Base-by-base conservation (phyloP, 2,329 filamentous ascomycete genomes). In the Scytalidium lignicola region DNA sequence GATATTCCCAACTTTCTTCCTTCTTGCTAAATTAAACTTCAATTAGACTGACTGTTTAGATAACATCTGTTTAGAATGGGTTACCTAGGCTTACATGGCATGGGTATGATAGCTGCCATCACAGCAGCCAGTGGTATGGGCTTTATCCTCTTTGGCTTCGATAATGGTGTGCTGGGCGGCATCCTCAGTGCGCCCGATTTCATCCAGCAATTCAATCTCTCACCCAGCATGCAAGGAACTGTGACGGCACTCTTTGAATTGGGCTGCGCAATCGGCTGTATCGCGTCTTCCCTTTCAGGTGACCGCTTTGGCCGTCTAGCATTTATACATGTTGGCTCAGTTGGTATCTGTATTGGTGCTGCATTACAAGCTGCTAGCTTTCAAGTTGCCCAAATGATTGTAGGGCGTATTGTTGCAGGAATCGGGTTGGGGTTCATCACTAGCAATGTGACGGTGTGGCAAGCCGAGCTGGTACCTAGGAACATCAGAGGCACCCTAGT, bases 251-350 rank as follows among this genome's bases (percentile, higher is more conserved):
- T 43, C 10, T 43, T 19, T n/a, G 41, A 43, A 23, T n/a, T 43
- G 41, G 41, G 41, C 15, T 43, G 41, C 18, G 41, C 41, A 12
- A 21, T 43, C 9, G 41, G 41, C 19, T 45, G 43, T 12, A 45
- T 45, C 9, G 19, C 23, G 9, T 45, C 43, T 12, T 26, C 20
- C 23, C 17, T 45, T 13, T 21, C 19, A 7, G 78, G 78, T 9
- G 78, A 83, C 54, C 67, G 71, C 15, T 72, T 83, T 17, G 80
- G 79, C 21, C 72, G 80, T 13, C 73, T 73, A 55, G 70, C 69
- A 28, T 76, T 76, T n/a, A 80, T 82, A 51, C 71, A 81, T 37
- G 59, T 75, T 17, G 79, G 79, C 22, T 74, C 74, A 13, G 52
- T 49, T 1, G 41, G 48, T 42, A 51, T 49, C 15, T 47, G 46